Base-by-base conservation (phyloP, 2,329 filamentous ascomycete genomes). In the Bipolaris oryzae region DNA sequence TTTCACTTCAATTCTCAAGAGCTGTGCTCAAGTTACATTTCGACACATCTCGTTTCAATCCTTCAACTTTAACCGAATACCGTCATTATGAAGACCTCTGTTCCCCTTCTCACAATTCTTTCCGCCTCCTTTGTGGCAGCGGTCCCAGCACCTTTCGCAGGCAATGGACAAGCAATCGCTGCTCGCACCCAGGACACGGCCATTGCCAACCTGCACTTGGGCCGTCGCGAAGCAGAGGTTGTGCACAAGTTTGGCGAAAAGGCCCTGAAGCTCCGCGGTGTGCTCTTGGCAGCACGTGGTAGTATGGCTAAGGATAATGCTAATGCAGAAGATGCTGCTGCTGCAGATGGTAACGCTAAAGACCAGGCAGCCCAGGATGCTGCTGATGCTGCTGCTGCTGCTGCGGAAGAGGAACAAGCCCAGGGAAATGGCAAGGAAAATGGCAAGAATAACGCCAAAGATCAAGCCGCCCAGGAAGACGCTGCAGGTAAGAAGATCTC, bases 21-120 rank as follows among this genome's bases (percentile, higher is more conserved):
- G 72, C 73, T 74, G 73, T 71, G 73, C 73, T 76, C 71, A 68
- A 49, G 61, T 52, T 61, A 63, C 53, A 48, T 66, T 58, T 71
- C 62, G 57, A 61, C 56, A 65, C 50, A 58, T 31, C 58, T 67
- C 64, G 60, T 56, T 70, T 57, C 64, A 68, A 64, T 59, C 49
- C 51, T 66, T 57, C 53, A 20, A 50, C 25, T 31, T 52, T 44
- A 55, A 56, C 25, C 38, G 34, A 28, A 51, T 39, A 48, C 42
- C 41, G 58, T 66, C 71, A 73, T 43, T 56, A 76, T 76, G 74
- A 76, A 71, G 72, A 67, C 62, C 46, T 69, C 65, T 46, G 62
- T 66, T 33, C 60, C 73, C 42, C 66, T 76, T 60, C 63, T 75
- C 51, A 68, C 74, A 25, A 62, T 76, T 61, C 63, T 75, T 62